Percentiles rank a stretch among this genome's conserved stretches.
These are phyloP conservation scores for Lenwebbia sp. DNA, from an alignment of 345 rosid species.

Conservation along the genomic window DNA sequence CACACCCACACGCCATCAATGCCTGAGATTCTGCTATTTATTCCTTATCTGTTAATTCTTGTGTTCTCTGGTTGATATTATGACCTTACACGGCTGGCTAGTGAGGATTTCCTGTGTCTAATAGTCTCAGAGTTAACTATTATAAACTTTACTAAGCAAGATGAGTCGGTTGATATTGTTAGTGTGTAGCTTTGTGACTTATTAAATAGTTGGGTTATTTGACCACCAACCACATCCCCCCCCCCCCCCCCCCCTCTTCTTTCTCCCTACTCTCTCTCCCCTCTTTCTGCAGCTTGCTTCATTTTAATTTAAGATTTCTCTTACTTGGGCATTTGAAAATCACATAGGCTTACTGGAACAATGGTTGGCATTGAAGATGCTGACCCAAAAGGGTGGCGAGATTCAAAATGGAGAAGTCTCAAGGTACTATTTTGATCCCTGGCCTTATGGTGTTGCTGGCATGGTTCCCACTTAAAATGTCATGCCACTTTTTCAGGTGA, in stretches of 20 bases:
- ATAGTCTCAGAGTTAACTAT: not conserved
- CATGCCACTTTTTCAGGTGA: constrained; percentile 32
- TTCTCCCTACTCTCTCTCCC: too few relatives aligned
- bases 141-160: not conserved
- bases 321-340: not conserved
- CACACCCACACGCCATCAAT: not conserved
- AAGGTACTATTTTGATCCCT: constrained; percentile 29
- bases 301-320: not conserved
- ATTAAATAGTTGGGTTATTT: not conserved
- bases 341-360: constrained; percentile 64
- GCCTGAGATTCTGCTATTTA: not conserved
- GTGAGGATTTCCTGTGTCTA: not conserved
- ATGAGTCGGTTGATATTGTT: not conserved
- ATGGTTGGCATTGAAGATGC: constrained; percentile 63
- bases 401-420: constrained; percentile 78
- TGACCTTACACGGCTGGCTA: not conserved
- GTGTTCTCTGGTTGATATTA: not conserved
- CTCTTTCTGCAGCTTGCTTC: not conserved
- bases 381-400: constrained; percentile 48
- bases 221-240: not conserved
- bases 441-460: not conserved
- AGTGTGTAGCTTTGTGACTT: not conserved
- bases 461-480: not conserved
- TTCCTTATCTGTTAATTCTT: not conserved
- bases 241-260: too few relatives aligned